Percentiles rank a stretch among this genome's conserved stretches.
phyloP scores from a whole-genome alignment of 495 filamentous ascomycete species.

The Bathelium albidoporum region DNA sequence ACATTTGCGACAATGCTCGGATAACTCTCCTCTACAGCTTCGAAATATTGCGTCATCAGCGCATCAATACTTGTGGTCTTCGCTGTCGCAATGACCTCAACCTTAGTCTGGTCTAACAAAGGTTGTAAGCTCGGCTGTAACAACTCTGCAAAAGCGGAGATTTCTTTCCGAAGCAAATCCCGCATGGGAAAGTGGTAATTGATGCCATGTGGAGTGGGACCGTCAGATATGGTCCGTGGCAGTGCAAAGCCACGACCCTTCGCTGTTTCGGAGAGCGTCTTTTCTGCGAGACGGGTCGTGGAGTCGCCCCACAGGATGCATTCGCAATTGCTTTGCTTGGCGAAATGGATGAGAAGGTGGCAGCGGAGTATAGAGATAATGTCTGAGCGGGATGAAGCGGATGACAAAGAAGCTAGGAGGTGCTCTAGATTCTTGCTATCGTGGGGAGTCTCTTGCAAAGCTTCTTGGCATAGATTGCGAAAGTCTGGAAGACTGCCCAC shows the following conservation, averaged over 20 bases:
- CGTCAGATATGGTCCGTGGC: conserved; percentile 73
- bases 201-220: conserved; percentile 44
- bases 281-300: conserved; percentile 78
- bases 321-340: conserved; percentile 48
- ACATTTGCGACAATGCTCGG: conserved; percentile 92
- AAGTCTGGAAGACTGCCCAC: conserved; percentile 1
- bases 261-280: conserved; percentile 74
- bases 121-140: conserved; percentile 40
- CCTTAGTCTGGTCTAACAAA: conserved; percentile 28
- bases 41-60: conserved; percentile 80
- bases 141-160: conserved; percentile 50
- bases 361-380: conserved; percentile 58
- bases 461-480: conserved; percentile 8
- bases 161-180: conserved; percentile 72
- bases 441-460: conserved; percentile 19
- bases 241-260: conserved; percentile 79
- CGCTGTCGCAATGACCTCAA: conserved; percentile 16
- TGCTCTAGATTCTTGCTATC: conserved; percentile 30
- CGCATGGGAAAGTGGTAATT: conserved; percentile 62
- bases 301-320: conserved; percentile 73
- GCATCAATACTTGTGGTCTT: conserved; percentile 76
- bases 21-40: conserved; percentile 75
- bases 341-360: conserved; percentile 55
- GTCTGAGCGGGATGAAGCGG: conserved; percentile 66
- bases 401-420: conserved; percentile 49